Evolutionary conservation across 2,329 filamentous ascomycete species (phyloP).

Genomic region (Fusarium foetens): DNA sequence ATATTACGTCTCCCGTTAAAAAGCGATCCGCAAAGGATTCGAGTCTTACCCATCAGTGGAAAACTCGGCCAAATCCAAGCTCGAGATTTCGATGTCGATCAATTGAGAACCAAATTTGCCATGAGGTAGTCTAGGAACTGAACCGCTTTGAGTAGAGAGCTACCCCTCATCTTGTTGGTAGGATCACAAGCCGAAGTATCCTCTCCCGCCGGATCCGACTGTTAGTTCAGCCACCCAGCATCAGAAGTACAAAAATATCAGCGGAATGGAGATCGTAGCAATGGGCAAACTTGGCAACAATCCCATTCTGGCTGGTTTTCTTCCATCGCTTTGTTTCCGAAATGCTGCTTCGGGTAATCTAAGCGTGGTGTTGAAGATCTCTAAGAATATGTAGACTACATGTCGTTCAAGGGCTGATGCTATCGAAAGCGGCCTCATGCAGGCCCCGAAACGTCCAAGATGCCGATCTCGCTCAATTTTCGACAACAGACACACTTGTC

Average conservation of each 20-base stretch:
- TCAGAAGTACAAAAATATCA: not conserved
- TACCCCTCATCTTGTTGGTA: conserved; percentile 23
- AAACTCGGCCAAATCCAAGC: conserved; percentile 4
- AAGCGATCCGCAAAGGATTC: conserved; percentile 11
- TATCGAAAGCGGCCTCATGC: not conserved
- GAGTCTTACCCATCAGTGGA: conserved; percentile 1
- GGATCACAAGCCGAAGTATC: not conserved
- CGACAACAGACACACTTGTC: not conserved
- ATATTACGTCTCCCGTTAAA: conserved; percentile 30
- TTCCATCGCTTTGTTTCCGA: not conserved
- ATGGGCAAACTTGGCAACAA: conserved; percentile 17
- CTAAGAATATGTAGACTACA: not conserved
- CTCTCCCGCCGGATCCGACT: conserved; percentile 24
- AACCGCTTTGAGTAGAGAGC: conserved; percentile 17
- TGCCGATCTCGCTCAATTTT: conserved; percentile 10
- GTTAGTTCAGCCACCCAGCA: conserved; percentile 28
- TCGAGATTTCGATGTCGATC: conserved; percentile 14
- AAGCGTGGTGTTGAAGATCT: conserved; percentile 7
- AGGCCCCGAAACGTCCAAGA: conserved; percentile 9
- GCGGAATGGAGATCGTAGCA: not conserved
- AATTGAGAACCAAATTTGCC: not conserved
- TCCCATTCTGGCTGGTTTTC: conserved; percentile 1
- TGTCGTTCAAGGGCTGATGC: conserved; percentile 14
- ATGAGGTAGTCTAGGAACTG: not conserved
- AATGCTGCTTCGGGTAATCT: not conserved